Conservation (phyloP, 495 filamentous ascomycete genomes). For the Xylaria telfairii region DNA sequence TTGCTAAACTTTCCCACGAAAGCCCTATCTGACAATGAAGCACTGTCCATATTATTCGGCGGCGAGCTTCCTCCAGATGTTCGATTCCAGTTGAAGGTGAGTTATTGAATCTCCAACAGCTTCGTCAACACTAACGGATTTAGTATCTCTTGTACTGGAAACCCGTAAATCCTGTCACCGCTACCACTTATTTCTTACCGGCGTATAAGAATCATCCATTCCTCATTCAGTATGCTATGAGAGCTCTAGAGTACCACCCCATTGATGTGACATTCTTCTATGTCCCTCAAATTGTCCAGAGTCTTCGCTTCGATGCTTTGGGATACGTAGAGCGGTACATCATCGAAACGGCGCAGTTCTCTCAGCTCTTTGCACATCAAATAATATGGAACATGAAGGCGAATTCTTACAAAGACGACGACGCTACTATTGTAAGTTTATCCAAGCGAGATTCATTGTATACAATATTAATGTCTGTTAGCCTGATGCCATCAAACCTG, state of each 20-base stretch:
- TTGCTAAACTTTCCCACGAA: slow-evolving; percentile 83
- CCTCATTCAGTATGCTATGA: slow-evolving; percentile 96
- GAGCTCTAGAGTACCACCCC: slow-evolving; percentile 88
- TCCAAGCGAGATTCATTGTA: neutral
- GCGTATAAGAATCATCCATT: slow-evolving; percentile 93
- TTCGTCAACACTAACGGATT: slow-evolving; percentile 42
- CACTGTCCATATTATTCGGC: slow-evolving; percentile 81
- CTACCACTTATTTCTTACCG: slow-evolving; percentile 90
- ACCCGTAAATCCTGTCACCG: slow-evolving; percentile 89
- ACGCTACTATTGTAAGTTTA: slow-evolving; percentile 78
- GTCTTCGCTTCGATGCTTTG: slow-evolving; percentile 90
- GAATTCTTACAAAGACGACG: slow-evolving; percentile 97
- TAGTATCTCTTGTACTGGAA: slow-evolving; percentile 95
- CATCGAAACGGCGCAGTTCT: slow-evolving; percentile 92
- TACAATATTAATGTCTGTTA: slow-evolving; percentile 51
- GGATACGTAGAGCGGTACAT: slow-evolving; percentile 98
- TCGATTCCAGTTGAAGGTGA: slow-evolving; percentile 81
- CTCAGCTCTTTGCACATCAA: slow-evolving; percentile 96
- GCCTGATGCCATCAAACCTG: slow-evolving; percentile 93
- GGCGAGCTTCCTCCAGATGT: slow-evolving; percentile 77
- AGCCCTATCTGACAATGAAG: slow-evolving; percentile 77
- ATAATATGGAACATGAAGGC: slow-evolving; percentile 99
- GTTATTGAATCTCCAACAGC: slow-evolving; percentile 17
- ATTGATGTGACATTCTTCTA: slow-evolving; percentile 98
- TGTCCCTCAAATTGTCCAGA: slow-evolving; percentile 96